A percentile compares a stretch with the other conserved stretches of the same genome.
phyloP scores from a whole-genome alignment of 2,329 filamentous ascomycete genomes.

The Calycina herbarum region DNA sequence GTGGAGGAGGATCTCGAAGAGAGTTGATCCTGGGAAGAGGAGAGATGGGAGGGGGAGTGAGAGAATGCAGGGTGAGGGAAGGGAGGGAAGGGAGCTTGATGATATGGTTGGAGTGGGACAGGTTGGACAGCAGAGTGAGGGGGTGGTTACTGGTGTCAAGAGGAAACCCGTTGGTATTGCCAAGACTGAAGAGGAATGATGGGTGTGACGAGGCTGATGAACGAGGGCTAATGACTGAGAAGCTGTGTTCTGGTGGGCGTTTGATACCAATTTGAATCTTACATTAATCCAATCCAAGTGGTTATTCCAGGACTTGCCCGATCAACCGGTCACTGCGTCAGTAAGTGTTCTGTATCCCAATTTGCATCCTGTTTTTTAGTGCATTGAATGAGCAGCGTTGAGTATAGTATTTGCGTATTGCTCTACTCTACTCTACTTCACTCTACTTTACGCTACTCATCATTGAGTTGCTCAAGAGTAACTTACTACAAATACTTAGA shows the following conservation, averaged over 20 bases:
- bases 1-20: constrained; percentile 2
- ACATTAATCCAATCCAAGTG: background rate
- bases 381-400: too few relatives aligned
- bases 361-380: too few relatives aligned
- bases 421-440: too few relatives aligned
- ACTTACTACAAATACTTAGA: too few relatives aligned
- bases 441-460: too few relatives aligned
- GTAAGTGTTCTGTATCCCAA: too few relatives aligned
- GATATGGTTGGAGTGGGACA: background rate
- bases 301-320: too few relatives aligned
- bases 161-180: background rate
- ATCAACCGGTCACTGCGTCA: too few relatives aligned
- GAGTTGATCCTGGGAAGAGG: background rate
- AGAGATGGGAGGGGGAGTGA: background rate
- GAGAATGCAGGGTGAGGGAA: background rate
- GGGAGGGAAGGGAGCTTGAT: background rate
- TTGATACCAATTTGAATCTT: background rate
- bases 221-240: background rate
- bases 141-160: background rate
- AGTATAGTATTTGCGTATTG: too few relatives aligned
- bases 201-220: background rate
- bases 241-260: background rate
- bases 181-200: background rate
- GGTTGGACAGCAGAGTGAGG: background rate
- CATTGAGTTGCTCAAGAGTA: too few relatives aligned